A percentile compares a stretch with the other conserved stretches of the same genome.
These are phyloP conservation scores for Pseudocercospora fijiensis DNA, from an alignment of 2,329 filamentous ascomycete genomes.

Conservation along the genomic window DNA sequence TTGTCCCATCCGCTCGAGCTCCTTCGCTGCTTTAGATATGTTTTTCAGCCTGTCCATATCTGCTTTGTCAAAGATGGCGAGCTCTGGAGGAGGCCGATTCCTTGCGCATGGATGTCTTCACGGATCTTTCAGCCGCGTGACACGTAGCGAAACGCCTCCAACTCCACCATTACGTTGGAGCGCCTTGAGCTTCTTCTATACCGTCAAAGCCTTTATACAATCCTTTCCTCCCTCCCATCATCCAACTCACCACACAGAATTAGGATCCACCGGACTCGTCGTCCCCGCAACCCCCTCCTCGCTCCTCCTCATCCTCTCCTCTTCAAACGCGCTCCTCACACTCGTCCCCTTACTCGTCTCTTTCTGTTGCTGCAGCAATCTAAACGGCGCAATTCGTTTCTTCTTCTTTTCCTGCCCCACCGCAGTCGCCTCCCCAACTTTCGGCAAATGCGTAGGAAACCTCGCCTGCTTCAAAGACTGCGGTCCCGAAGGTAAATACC, in stretches of 20 bases:
- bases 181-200: background rate
- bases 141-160: background rate
- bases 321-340: background rate
- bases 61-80: too few species aligned
- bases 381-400: slow-evolving; percentile 18
- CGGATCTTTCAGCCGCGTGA: background rate
- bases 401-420: background rate
- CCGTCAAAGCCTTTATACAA: background rate
- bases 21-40: too few species aligned
- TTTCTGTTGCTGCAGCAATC: background rate
- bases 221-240: background rate
- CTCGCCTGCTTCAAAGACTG: slow-evolving; percentile 35
- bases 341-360: background rate
- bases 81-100: background rate
- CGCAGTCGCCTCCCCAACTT: slow-evolving; percentile 11
- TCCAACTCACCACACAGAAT: slow-evolving; percentile 54
- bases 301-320: slow-evolving; percentile 15
- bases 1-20: too few species aligned
- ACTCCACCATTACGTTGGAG: slow-evolving; percentile 4
- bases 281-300: slow-evolving; percentile 26
- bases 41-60: background rate
- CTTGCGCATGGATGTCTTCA: background rate
- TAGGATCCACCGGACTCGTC: slow-evolving; percentile 41
- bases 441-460: slow-evolving; percentile 35
- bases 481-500: slow-evolving; percentile 38